Conservation (phyloP, 345 rosid species). For the Eucalyptus paniculata region DNA sequence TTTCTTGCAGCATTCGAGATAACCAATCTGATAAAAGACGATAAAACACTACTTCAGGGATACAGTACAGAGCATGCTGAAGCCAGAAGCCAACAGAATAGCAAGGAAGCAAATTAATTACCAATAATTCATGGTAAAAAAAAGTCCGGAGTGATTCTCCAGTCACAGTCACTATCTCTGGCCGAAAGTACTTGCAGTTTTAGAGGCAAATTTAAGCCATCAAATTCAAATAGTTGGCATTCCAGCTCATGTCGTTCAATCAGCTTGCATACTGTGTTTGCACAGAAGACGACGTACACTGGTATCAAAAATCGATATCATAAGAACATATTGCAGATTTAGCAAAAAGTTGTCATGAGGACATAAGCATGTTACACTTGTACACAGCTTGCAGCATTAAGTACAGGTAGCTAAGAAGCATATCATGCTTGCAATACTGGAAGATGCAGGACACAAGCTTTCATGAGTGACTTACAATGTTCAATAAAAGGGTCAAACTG, state of each 20-base stretch:
- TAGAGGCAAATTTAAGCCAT: no score
- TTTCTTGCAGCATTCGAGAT: conserved; percentile 86
- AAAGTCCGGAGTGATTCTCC: conserved; percentile 93
- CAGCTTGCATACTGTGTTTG: no score
- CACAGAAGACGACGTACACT: no score
- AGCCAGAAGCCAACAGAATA: not conserved
- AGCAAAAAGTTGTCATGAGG: no score
- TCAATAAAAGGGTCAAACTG: not conserved
- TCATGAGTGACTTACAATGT: not conserved
- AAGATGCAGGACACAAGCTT: not conserved
- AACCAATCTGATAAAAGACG: conserved; percentile 61
- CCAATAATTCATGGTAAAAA: conserved; percentile 91
- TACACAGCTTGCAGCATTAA: no score
- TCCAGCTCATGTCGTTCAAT: no score
- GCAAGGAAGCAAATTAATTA: conserved; percentile 2
- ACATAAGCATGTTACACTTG: no score
- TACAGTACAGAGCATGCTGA: not conserved
- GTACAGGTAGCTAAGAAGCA: not conserved
- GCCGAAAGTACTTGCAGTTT: conserved; percentile 58
- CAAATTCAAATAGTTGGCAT: no score
- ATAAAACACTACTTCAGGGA: not conserved
- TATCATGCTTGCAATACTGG: not conserved
- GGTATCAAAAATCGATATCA: no score
- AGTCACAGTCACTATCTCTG: conserved; percentile 56
- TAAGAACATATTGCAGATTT: no score